These are phyloP conservation scores for Cladophialophora chaetospira DNA, from an alignment of 2,329 filamentous ascomycete genomes.

Conservation along the genomic window DNA sequence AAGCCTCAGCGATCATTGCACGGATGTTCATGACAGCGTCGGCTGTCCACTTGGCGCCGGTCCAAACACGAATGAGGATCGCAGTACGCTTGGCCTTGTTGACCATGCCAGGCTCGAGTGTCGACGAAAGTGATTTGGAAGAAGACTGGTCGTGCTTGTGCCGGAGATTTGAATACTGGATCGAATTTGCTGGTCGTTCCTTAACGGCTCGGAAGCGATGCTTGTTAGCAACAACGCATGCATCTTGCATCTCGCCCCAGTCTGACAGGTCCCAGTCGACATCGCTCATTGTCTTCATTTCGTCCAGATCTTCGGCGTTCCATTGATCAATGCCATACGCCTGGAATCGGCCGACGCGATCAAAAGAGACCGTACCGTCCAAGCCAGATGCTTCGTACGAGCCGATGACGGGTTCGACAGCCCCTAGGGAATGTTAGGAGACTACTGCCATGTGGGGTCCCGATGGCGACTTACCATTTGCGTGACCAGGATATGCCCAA, in stretches of 20 bases:
- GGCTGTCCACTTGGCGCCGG: slow-evolving; percentile 74
- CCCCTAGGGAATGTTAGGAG: slow-evolving; percentile 27
- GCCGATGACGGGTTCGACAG: slow-evolving; percentile 53
- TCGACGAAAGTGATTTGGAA: slow-evolving; percentile 21
- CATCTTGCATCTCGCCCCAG: slow-evolving; percentile 71
- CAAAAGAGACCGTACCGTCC: slow-evolving; percentile 68
- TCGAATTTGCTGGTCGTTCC: slow-evolving; percentile 32
- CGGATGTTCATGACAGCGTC: slow-evolving; percentile 82
- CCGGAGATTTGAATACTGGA: slow-evolving; percentile 35
- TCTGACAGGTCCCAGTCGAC: slow-evolving; percentile 64
- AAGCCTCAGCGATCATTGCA: slow-evolving; percentile 79
- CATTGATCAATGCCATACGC: slow-evolving; percentile 49
- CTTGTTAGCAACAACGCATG: slow-evolving; percentile 67
- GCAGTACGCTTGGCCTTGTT: slow-evolving; percentile 61
- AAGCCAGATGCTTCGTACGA: slow-evolving; percentile 63
- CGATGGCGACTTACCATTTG: slow-evolving; percentile 30
- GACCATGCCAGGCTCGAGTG: slow-evolving; percentile 30
- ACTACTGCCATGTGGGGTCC: background rate
- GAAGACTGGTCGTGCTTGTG: slow-evolving; percentile 32
- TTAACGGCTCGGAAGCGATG: slow-evolving; percentile 54
- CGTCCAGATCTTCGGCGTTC: slow-evolving; percentile 32
- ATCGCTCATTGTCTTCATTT: slow-evolving; percentile 35
- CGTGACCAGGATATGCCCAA: slow-evolving; percentile 55
- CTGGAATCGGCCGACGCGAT: slow-evolving; percentile 69
- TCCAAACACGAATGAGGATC: slow-evolving; percentile 80